phyloP scores from a whole-genome alignment of 495 filamentous ascomycete species.

The Haplographium delicatum region DNA sequence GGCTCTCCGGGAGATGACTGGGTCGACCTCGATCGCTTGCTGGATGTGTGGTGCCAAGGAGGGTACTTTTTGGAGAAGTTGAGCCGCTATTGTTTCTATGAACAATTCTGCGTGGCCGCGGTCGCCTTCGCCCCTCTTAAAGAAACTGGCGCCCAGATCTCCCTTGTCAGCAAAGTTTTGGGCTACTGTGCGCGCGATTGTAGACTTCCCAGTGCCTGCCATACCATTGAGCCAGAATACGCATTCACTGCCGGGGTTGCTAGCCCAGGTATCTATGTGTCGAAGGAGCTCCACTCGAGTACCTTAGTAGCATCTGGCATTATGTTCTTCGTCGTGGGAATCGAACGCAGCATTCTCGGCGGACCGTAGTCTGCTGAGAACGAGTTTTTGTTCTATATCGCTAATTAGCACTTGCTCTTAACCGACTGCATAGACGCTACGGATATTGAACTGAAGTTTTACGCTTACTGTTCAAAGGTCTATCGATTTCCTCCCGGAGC shows the following conservation, averaged over 20 bases:
- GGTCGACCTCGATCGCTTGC: constrained; percentile 8
- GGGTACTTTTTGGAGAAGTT: constrained; percentile 1
- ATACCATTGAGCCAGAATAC: constrained; percentile 29
- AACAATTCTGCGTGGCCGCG: neutral
- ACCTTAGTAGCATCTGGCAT: constrained; percentile 22
- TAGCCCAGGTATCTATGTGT: constrained; percentile 17
- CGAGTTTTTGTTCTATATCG: neutral
- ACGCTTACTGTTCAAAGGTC: too few relatives aligned
- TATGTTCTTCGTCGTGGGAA: constrained; percentile 27
- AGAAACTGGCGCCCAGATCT: constrained; percentile 9
- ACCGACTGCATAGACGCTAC: too few relatives aligned
- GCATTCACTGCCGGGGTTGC: neutral
- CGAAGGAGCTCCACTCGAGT: constrained; percentile 27
- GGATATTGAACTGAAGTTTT: too few relatives aligned
- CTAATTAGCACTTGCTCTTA: too few relatives aligned
- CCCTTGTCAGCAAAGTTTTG: neutral
- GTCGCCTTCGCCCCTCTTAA: constrained; percentile 11
- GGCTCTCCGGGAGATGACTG: constrained; percentile 5
- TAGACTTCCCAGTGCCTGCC: constrained; percentile 7
- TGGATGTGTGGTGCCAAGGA: constrained; percentile 2
- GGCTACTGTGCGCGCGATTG: constrained; percentile 22
- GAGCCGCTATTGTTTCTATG: constrained; percentile 5
- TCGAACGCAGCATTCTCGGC: constrained; percentile 14
- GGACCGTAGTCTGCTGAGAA: neutral
- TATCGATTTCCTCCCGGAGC: too few relatives aligned